These are phyloP conservation scores for Nakazawaea peltata DNA, from an alignment of 805 yeast genomes.

Conservation along the genomic window DNA sequence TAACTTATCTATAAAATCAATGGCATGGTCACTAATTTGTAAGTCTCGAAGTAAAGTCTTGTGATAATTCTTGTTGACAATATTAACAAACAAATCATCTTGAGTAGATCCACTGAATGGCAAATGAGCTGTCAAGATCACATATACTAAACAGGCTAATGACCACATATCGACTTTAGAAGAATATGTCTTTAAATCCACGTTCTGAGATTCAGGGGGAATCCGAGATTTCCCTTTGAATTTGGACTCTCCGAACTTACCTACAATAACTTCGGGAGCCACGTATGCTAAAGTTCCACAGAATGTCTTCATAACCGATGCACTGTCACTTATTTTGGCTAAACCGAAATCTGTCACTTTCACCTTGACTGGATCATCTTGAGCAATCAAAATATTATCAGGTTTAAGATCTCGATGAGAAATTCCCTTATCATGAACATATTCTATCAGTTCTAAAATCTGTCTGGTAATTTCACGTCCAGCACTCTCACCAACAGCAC, in stretches of 20 bases:
- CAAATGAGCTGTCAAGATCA: constrained; percentile 82
- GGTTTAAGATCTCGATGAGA: constrained; percentile 97
- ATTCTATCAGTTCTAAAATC: constrained; percentile 72
- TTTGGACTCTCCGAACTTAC: constrained; percentile 36
- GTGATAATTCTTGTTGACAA: constrained; percentile 71
- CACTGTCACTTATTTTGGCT: constrained; percentile 81
- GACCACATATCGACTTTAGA: constrained; percentile 97
- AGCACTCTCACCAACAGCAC: constrained; percentile 86
- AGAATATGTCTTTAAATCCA: constrained; percentile 43
- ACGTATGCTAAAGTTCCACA: constrained; percentile 97
- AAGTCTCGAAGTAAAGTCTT: constrained; percentile 58
- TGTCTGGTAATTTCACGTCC: constrained; percentile 82
- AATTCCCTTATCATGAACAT: constrained; percentile 84
- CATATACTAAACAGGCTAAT: constrained; percentile 89
- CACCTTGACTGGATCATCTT: constrained; percentile 84
- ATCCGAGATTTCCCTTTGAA: constrained; percentile 10
- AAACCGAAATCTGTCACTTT: constrained; percentile 95
- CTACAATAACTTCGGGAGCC: constrained; percentile 85
- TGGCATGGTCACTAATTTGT: constrained; percentile 8
- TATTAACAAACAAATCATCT: constrained; percentile 71
- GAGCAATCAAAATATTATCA: constrained; percentile 85
- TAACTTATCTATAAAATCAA: constrained; percentile 62
- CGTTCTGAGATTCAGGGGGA: constrained; percentile 10
- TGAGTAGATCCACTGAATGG: constrained; percentile 95
- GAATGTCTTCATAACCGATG: constrained; percentile 87